Conservation (phyloP, 2,329 filamentous ascomycete species). For the Exophiala spinifera region DNA sequence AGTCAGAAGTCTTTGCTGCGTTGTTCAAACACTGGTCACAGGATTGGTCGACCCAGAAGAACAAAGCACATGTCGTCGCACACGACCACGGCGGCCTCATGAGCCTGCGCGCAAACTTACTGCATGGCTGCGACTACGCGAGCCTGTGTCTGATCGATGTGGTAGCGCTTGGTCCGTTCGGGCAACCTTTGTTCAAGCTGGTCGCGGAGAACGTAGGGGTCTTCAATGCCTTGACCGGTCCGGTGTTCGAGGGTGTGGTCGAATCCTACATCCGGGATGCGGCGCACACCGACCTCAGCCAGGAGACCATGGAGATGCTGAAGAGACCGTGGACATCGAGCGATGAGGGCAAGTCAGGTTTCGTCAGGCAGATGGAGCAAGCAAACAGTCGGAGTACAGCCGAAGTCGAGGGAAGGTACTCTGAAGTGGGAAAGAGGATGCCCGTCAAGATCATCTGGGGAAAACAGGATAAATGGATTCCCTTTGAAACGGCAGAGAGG, state of each 20-base stretch:
- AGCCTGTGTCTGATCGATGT: slow-evolving; percentile 46
- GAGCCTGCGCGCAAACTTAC: slow-evolving; percentile 38
- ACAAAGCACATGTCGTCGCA: slow-evolving; percentile 40
- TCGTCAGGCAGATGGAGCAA: slow-evolving; percentile 43
- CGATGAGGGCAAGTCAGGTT: slow-evolving; percentile 35
- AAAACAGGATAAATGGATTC: slow-evolving; percentile 45
- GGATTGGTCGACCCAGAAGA: slow-evolving; percentile 20
- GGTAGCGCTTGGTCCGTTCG: slow-evolving; percentile 44
- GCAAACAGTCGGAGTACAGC: slow-evolving; percentile 33
- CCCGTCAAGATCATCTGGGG: slow-evolving; percentile 48
- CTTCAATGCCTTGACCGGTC: slow-evolving; percentile 34
- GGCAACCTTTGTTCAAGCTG: slow-evolving; percentile 44
- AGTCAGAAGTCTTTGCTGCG: slow-evolving; percentile 39
- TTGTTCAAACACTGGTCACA: slow-evolving; percentile 38
- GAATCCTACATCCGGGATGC: slow-evolving; percentile 43
- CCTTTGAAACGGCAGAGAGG: slow-evolving; percentile 37
- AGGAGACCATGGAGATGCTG: slow-evolving; percentile 37
- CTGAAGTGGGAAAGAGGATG: slow-evolving; percentile 35
- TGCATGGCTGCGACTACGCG: slow-evolving; percentile 38
- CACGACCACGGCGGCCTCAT: slow-evolving; percentile 48
- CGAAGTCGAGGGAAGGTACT: slow-evolving; percentile 41
- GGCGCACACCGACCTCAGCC: slow-evolving; percentile 31
- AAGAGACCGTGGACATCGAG: slow-evolving; percentile 37
- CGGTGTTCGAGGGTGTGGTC: slow-evolving; percentile 41
- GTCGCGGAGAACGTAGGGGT: slow-evolving; percentile 37